These are phyloP conservation scores for Porcisia hertigi DNA, from an alignment of 208 protist genomes.

Conservation along the genomic window DNA sequence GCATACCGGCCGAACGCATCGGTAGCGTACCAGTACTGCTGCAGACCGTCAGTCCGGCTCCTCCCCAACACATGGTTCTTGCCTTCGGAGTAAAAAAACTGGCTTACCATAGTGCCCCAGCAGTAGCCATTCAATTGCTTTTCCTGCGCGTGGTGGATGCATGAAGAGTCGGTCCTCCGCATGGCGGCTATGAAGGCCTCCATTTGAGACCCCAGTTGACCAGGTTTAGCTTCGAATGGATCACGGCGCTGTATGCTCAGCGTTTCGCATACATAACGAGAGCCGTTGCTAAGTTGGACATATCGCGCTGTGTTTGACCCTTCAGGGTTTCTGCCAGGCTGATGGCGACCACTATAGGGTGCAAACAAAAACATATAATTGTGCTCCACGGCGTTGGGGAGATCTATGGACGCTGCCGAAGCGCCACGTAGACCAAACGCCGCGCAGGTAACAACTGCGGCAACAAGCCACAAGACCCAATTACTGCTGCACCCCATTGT, in stretches of 20 bases:
- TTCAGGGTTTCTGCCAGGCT: neutral
- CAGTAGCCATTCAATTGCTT: conserved; percentile 11
- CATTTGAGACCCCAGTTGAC: conserved; percentile 5
- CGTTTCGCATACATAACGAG: conserved; percentile 25
- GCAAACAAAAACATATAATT: conserved; percentile 18
- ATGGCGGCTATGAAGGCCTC: conserved; percentile 9
- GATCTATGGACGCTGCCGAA: conserved; percentile 3
- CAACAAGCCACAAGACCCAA: neutral
- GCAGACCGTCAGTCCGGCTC: neutral
- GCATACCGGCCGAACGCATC: conserved; percentile 33
- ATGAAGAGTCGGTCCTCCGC: neutral
- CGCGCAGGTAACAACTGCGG: neutral
- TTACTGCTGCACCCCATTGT: neutral
- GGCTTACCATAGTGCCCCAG: conserved; percentile 19
- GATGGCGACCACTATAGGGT: neutral
- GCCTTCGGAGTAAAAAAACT: neutral
- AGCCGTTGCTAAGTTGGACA: conserved; percentile 36
- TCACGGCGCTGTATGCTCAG: conserved; percentile 3
- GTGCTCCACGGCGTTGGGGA: conserved; percentile 15
- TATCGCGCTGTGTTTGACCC: conserved; percentile 10
- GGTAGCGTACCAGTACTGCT: conserved; percentile 6
- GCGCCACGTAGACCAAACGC: neutral
- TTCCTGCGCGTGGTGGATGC: conserved; percentile 4
- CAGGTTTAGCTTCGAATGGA: neutral
- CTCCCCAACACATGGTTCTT: neutral